These are phyloP conservation scores for Meyerozyma elateridarum DNA, from an alignment of 1,139 yeast genomes.

Conservation along the genomic window DNA sequence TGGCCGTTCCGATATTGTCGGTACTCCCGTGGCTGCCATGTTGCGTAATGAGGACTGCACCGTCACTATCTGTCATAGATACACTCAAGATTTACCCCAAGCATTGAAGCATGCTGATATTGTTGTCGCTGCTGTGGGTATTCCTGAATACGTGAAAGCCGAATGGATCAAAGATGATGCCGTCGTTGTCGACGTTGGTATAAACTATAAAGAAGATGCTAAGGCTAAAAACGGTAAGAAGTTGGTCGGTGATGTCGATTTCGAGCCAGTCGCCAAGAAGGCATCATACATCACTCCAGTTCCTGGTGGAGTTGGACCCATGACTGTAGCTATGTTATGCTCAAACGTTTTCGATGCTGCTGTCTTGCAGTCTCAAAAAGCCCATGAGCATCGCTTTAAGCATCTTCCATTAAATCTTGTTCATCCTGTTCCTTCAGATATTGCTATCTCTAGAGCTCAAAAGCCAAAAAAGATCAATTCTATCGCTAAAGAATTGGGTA, in stretches of 20 bases:
- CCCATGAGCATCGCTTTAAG: slow-evolving; percentile 40
- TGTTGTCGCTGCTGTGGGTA: slow-evolving; percentile 89
- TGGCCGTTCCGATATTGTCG: slow-evolving; percentile 92
- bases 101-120: slow-evolving; percentile 73
- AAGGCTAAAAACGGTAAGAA: slow-evolving; percentile 77
- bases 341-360: slow-evolving; percentile 66
- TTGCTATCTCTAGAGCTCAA: slow-evolving; percentile 87
- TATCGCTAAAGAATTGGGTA: slow-evolving; percentile 83
- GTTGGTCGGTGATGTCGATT: slow-evolving; percentile 94
- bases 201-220: slow-evolving; percentile 77
- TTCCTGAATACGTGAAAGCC: slow-evolving; percentile 76
- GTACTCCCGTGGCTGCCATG: slow-evolving; percentile 84
- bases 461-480: slow-evolving; percentile 78
- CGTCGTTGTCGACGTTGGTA: slow-evolving; percentile 94
- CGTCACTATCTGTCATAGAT: slow-evolving; percentile 77
- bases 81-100: slow-evolving; percentile 48
- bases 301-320: slow-evolving; percentile 99
- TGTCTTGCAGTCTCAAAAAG: slow-evolving; percentile 45
- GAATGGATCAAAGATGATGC: slow-evolving; percentile 85
- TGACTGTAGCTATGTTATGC: slow-evolving; percentile 96
- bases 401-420: slow-evolving; percentile 60
- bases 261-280: slow-evolving; percentile 54
- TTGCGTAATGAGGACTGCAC: slow-evolving; percentile 78
- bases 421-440: slow-evolving; percentile 90
- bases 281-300: slow-evolving; percentile 90